Evolutionary conservation across 2,329 filamentous ascomycete genomes (phyloP).

Genomic region (Pestalotiopsis sp.): DNA sequence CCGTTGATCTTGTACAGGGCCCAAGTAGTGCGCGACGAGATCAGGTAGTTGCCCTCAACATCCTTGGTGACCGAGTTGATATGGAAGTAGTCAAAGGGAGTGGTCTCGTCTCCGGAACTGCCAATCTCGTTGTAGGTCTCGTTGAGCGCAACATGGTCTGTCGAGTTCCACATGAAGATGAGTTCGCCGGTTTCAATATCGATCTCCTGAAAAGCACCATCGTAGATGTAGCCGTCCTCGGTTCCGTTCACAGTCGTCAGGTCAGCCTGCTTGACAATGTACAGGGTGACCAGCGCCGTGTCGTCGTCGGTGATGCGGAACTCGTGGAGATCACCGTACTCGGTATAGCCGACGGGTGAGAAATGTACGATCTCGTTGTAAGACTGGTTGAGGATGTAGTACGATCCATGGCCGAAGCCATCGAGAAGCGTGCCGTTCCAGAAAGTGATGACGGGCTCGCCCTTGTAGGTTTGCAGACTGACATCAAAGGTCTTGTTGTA

Average conservation of each 20-base stretch:
- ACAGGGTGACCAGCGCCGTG: conserved; percentile 22
- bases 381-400: conserved; percentile 28
- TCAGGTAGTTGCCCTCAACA: conserved; percentile 37
- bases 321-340: conserved; percentile 31
- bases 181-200: conserved; percentile 23
- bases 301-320: conserved; percentile 22
- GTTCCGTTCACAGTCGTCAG: conserved; percentile 21
- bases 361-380: conserved; percentile 40
- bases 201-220: conserved; percentile 23
- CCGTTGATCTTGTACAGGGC: conserved; percentile 30
- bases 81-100: conserved; percentile 40
- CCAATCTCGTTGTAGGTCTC: conserved; percentile 19
- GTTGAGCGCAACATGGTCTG: conserved; percentile 17
- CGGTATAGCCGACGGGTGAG: conserved; percentile 27
- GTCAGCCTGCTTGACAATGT: conserved; percentile 22
- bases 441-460: conserved; percentile 36
- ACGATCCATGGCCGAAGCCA: conserved; percentile 24
- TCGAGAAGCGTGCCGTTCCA: conserved; percentile 34
- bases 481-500: conserved; percentile 11
- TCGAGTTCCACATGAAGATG: conserved; percentile 24
- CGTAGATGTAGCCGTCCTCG: conserved; percentile 20
- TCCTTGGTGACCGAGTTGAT: conserved; percentile 39
- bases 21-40: conserved; percentile 37
- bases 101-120: conserved; percentile 21
- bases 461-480: conserved; percentile 31